Evolutionary conservation across 495 filamentous ascomycete species (phyloP), one percentile per base, ranked within the genome.

Genomic region (Penicillium paradoxum): DNA sequence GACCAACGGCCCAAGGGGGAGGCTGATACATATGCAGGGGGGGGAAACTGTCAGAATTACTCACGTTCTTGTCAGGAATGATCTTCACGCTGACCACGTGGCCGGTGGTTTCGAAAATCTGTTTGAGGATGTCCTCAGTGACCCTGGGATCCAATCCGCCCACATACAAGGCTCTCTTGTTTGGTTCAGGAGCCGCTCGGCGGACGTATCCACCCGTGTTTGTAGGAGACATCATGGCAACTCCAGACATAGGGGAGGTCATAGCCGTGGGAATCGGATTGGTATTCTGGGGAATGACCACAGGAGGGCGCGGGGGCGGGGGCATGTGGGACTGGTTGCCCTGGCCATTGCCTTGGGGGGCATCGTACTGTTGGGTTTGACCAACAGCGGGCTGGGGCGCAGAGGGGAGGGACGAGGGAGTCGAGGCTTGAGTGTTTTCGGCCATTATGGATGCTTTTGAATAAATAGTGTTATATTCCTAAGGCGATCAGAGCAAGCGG

Each of bases 11-110:
- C 22, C 33, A 33, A 48, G 34, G 45, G 34, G 45, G 44, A 36
- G 21, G 34, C 33, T 7, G 27, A 51, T 43, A 27, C 24, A 43
- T 14, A 51, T 50, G 48, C 48, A 50, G 37, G 48, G 49, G 49
- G 19, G 49, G 49, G n/a, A 34, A 18, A 15, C 34, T 36, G 33
- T 51, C 49, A 43, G 47, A 43, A 40, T 33, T 15, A 80, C 90
- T 81, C 71, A 95, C 89, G 73, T 92, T 96, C 82, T 96, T 96
- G 76, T 99, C 93, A 32, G 93, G 93, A 66, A 99, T 99, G 60
- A 99, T 96, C 79, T 99, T 99, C 55, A 99, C 93, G 60, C 88
- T 97, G 70, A 96, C 84, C 55, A 99, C 93, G 73, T 99, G 93
- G 21, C 93, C 93, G 49, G 90, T 96, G 4, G 93, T 97, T 76